Conservation (phyloP, 2,329 filamentous ascomycete species). For the Colletotrichum paranaense region DNA sequence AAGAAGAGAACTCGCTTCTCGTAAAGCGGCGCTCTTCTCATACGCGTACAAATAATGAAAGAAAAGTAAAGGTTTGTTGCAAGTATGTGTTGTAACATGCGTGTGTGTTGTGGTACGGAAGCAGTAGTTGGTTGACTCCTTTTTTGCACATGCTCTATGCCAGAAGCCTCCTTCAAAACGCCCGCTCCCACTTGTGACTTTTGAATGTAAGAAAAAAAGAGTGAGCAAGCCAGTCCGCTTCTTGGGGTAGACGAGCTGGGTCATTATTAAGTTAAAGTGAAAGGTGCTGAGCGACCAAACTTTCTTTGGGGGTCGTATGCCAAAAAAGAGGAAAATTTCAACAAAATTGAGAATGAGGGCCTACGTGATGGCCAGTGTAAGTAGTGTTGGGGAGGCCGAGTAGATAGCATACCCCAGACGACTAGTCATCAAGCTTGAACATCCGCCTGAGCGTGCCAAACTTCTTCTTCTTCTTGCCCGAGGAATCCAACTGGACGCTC, state of each 20-base stretch:
- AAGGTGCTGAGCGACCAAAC: not conserved
- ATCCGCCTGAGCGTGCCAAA: constrained; percentile 74
- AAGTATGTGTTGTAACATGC: not conserved
- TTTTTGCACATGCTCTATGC: not conserved
- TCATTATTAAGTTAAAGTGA: not conserved
- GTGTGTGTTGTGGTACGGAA: not conserved
- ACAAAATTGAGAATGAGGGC: not conserved
- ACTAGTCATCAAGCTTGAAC: constrained; percentile 65
- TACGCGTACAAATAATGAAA: not conserved
- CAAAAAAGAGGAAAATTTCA: not conserved
- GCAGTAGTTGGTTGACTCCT: not conserved
- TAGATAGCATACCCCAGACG: not conserved
- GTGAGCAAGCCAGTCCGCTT: not conserved
- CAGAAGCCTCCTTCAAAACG: constrained; percentile 5
- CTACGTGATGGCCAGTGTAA: too few relatives aligned
- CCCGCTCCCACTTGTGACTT: constrained; percentile 2
- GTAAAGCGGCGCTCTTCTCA: not conserved
- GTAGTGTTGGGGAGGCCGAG: too few relatives aligned
- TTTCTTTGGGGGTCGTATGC: not conserved
- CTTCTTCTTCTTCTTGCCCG: constrained; percentile 68
- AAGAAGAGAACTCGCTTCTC: not conserved
- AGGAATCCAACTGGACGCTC: constrained; percentile 33
- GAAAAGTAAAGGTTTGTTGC: not conserved
- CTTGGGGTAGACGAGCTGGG: not conserved
- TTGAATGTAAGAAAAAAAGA: not conserved